These are phyloP conservation scores for Phytophthora parvispora DNA, from an alignment of 352 stramenopile species.

Conservation along the genomic window DNA sequence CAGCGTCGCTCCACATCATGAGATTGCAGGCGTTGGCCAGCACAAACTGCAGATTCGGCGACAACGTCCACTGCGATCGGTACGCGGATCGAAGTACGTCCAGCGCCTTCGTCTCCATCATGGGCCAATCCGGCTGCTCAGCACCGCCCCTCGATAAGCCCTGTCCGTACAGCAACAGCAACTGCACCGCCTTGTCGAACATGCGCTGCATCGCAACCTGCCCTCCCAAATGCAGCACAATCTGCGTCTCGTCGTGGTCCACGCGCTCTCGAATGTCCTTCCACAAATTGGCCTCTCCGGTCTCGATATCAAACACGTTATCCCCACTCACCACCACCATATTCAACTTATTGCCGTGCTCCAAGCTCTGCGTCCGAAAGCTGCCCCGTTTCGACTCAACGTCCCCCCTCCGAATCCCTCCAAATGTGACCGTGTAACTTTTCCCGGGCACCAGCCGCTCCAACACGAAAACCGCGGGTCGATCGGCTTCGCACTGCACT, in stretches of 20 bases:
- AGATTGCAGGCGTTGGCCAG: conserved; percentile 78
- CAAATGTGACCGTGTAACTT: conserved; percentile 69
- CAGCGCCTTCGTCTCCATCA: conserved; percentile 57
- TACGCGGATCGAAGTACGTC: conserved; percentile 75
- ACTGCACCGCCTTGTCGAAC: conserved; percentile 73
- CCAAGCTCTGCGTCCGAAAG: conserved; percentile 64
- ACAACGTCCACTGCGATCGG: conserved; percentile 73
- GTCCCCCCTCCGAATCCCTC: conserved; percentile 58
- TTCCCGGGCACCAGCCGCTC: conserved; percentile 58
- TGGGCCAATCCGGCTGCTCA: conserved; percentile 37
- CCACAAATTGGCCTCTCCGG: conserved; percentile 63
- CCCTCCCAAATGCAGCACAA: conserved; percentile 75
- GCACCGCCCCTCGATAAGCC: conserved; percentile 14
- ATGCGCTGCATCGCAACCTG: conserved; percentile 74
- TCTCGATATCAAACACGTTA: conserved; percentile 53
- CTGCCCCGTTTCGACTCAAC: conserved; percentile 32
- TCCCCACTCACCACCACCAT: conserved; percentile 61
- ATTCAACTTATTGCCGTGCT: conserved; percentile 30
- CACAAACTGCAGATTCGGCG: conserved; percentile 52
- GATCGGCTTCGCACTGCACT: conserved; percentile 32
- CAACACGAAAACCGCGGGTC: conserved; percentile 54
- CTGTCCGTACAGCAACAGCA: conserved; percentile 69
- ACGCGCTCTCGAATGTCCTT: conserved; percentile 48
- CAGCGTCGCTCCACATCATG: conserved; percentile 86
- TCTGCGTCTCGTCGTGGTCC: conserved; percentile 34